Evolutionary conservation across 1,139 yeast genomes (phyloP), one percentile per base, ranked within the genome.

Genomic region (Blastobotrys persicus): DNA sequence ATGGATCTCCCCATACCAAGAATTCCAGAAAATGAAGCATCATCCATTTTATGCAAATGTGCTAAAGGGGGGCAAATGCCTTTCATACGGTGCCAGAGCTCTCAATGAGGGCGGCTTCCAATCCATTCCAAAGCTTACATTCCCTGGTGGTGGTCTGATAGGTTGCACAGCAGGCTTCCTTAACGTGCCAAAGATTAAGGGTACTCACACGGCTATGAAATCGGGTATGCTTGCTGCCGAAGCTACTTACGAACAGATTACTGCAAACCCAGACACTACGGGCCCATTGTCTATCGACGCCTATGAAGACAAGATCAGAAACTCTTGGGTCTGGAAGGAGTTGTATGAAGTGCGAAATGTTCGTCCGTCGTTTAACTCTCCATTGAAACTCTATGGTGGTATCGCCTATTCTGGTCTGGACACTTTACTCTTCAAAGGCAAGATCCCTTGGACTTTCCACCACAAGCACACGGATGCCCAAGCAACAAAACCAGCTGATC

Each of bases 161-260:
- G 98, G 98, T 31, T 94, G 96, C 55, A 74, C 94, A 47, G 98
- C 98, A 6, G 98, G 98, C 0, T 91, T 92, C 67, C 79, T 92
- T 77, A 92, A 92, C 66, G 98, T 92, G 42, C 97, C 98, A 42
- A 92, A 92, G 67, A 86, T 92, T 62, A 92, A 92, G 71, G 98
- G 98, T n/a, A 85, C 97, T 0, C 98, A 92, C 66, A 91, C 97
- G 0, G 98, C 98, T 2, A 86, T 92, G 80, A 92, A 91, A 67
- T 78, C 94, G 9, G 98, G 98, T 33, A 84, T 92, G 76, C 71
- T 92, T 28, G 98, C 98, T 2, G 98, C 98, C 1, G 98, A 92
- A 61, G 67, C 79, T 20, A 85, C 89, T 37, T 88, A 75, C 60
- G 77, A 78, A n/a, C 74, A 69, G 41, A 70, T 88, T 34, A 80